Percentiles rank a stretch among this genome's conserved stretches.
Conservation (phyloP, 257 asterid genomes). For the Plantago elongata region DNA sequence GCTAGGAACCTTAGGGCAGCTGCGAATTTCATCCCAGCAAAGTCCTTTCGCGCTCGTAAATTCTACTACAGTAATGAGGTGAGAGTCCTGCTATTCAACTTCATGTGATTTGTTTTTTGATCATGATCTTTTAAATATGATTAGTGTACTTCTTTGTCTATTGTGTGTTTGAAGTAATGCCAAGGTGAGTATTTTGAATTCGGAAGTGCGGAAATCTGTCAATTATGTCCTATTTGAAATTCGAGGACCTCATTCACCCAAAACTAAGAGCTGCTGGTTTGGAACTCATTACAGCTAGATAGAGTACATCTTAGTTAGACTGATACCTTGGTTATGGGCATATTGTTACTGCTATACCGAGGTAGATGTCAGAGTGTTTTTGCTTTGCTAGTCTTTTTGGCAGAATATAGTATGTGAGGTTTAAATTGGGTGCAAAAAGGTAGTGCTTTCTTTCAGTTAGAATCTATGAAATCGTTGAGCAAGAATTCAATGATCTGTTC, state of each 20-base stretch:
- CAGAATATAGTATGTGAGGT: not conserved
- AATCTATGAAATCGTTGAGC: too few relatives aligned
- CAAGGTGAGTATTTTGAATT: too few relatives aligned
- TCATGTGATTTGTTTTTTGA: not conserved
- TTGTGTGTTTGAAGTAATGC: not conserved
- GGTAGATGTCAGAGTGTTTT: not conserved
- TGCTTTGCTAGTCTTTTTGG: not conserved
- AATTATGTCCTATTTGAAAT: too few relatives aligned
- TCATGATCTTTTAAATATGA: not conserved
- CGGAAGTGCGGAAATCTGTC: too few relatives aligned
- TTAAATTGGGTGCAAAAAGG: not conserved
- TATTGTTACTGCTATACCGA: not conserved
- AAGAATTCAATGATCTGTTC: too few relatives aligned
- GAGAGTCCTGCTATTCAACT: not conserved
- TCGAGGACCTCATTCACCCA: too few relatives aligned
- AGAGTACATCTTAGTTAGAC: not conserved
- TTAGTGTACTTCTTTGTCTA: too few relatives aligned
- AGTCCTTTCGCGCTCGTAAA: slow-evolving; percentile 86
- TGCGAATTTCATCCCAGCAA: slow-evolving; percentile 88
- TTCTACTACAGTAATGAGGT: slow-evolving; percentile 86
- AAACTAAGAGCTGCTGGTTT: too few relatives aligned
- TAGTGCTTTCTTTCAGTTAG: not conserved
- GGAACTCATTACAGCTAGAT: too few relatives aligned
- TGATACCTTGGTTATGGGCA: not conserved
- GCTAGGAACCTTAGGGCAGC: slow-evolving; percentile 93